Percentiles rank a stretch among this genome's conserved stretches.
Conservation (phyloP, 495 filamentous ascomycete species). For the Lophium mytilinum region DNA sequence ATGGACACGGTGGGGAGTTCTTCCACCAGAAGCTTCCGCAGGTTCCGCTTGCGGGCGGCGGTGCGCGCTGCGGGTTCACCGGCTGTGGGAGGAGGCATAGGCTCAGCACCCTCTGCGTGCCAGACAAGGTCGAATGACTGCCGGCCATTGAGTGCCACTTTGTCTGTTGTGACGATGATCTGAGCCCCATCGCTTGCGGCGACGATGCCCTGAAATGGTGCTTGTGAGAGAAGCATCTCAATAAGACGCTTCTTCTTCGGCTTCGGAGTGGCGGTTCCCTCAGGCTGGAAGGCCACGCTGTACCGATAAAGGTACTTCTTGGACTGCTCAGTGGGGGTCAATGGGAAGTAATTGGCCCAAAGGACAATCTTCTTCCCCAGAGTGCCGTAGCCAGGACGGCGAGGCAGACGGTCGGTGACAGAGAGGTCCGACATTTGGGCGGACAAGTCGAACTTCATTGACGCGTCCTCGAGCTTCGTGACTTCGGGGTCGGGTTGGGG, state of each 20-base stretch:
- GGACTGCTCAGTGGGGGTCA: conserved; percentile 15
- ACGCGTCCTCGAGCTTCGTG: conserved; percentile 17
- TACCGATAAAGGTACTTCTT: conserved; percentile 22
- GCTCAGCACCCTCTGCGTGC: conserved; percentile 15
- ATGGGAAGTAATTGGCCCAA: conserved; percentile 41
- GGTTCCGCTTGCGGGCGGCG: conserved; percentile 10
- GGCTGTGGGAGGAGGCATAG: conserved; percentile 2
- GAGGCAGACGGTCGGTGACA: conserved; percentile 21
- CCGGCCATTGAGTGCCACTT: conserved; percentile 11
- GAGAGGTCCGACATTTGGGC: conserved; percentile 3
- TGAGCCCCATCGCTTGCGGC: conserved; percentile 28
- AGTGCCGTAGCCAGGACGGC: conserved; percentile 40
- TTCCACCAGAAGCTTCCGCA: conserved; percentile 12
- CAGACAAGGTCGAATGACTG: conserved; percentile 14
- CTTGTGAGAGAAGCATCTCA: conserved; percentile 16
- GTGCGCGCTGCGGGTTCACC: not conserved
- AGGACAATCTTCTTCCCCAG: conserved; percentile 33
- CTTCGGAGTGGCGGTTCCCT: conserved; percentile 20
- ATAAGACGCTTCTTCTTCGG: conserved; percentile 25
- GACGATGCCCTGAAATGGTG: conserved; percentile 9
- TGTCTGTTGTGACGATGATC: conserved; percentile 24
- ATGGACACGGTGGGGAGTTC: conserved; percentile 16
- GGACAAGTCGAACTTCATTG: not conserved
- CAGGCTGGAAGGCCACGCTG: conserved; percentile 13
- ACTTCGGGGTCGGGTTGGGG: conserved; percentile 18